phyloP scores from a whole-genome alignment of 345 rosid genomes.

The Draba incana region DNA sequence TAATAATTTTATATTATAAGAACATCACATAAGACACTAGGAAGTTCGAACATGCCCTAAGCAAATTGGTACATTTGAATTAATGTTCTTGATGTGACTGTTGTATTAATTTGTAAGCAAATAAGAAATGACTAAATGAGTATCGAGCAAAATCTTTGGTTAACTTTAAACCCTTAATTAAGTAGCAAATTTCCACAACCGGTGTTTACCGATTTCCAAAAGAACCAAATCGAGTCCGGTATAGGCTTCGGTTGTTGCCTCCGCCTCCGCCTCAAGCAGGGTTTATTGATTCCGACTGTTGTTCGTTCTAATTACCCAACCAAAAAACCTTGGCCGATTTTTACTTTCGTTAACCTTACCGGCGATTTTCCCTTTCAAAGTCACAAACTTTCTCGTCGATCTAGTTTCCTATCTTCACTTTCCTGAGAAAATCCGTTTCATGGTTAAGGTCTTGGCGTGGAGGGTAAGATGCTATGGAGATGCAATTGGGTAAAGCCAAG shows the following conservation, averaged over 20 bases:
- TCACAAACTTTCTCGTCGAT: conserved; percentile 20
- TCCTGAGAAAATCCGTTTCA: conserved; percentile 23
- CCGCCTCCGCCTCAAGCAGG: conserved; percentile 29
- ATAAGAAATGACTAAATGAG: too few species aligned
- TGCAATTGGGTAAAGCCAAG: conserved; percentile 39
- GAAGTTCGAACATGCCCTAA: too few species aligned
- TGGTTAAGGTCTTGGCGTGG: conserved; percentile 24
- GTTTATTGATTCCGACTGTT: neutral
- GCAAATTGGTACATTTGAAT: too few species aligned
- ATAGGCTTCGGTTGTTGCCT: neutral
- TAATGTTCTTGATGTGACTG: too few species aligned
- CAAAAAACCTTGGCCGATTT: conserved; percentile 29
- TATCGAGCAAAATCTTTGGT: neutral
- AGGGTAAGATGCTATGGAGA: conserved; percentile 54
- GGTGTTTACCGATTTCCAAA: conserved; percentile 2
- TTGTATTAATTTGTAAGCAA: too few species aligned
- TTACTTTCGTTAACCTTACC: neutral
- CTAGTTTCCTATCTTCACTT: neutral
- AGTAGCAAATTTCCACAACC: conserved; percentile 13
- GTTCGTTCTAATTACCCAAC: too few species aligned
- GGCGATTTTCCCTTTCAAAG: conserved; percentile 8
- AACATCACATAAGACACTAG: too few species aligned
- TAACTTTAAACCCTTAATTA: neutral
- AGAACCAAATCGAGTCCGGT: conserved; percentile 32
- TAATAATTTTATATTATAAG: too few species aligned